Evolutionary conservation across 306 rosid genomes (phyloP).

Genomic region (Psophocarpus tetragonolobus): DNA sequence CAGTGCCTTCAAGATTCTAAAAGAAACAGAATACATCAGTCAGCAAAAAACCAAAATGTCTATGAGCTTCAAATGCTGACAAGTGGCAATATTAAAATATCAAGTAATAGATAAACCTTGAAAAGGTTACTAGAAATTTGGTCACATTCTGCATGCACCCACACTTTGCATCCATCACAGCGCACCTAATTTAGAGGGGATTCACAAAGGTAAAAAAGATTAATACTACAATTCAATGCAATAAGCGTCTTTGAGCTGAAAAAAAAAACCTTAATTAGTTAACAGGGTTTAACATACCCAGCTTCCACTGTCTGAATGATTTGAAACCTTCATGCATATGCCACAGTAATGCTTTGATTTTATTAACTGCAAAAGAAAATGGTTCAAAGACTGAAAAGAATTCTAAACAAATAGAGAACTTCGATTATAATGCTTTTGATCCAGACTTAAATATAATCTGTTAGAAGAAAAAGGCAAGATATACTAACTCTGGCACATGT

Average conservation of each 20-base stretch:
- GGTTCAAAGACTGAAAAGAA: conserved; percentile 29
- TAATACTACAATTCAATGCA: conserved; percentile 16
- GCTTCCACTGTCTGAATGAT: conserved; percentile 94
- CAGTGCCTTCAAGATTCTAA: conserved; percentile 89
- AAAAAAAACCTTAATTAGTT: conserved; percentile 14
- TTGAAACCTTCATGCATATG: conserved; percentile 94
- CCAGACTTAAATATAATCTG: conserved; percentile 15
- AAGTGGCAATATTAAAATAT: conserved; percentile 26
- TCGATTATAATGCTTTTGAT: conserved; percentile 25
- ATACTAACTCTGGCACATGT: conserved; percentile 83
- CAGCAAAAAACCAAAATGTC: conserved; percentile 40
- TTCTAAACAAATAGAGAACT: conserved; percentile 23
- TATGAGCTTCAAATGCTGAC: conserved; percentile 28
- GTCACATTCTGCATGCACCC: conserved; percentile 99
- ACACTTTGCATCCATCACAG: conserved; percentile 97
- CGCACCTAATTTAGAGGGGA: conserved; percentile 71
- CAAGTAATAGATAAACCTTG: conserved; percentile 58
- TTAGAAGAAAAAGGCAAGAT: conserved; percentile 35
- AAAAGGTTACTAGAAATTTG: conserved; percentile 76
- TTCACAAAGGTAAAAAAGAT: conserved; percentile 9
- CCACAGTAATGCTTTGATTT: conserved; percentile 95
- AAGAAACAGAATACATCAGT: conserved; percentile 33
- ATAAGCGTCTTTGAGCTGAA: conserved; percentile 14
- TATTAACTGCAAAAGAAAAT: conserved; percentile 56
- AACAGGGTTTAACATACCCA: conserved; percentile 73